Percentiles rank a stretch among this genome's conserved stretches.
Conservation (phyloP, 2,329 filamentous ascomycete genomes). For the Cytospora paraplurivora region DNA sequence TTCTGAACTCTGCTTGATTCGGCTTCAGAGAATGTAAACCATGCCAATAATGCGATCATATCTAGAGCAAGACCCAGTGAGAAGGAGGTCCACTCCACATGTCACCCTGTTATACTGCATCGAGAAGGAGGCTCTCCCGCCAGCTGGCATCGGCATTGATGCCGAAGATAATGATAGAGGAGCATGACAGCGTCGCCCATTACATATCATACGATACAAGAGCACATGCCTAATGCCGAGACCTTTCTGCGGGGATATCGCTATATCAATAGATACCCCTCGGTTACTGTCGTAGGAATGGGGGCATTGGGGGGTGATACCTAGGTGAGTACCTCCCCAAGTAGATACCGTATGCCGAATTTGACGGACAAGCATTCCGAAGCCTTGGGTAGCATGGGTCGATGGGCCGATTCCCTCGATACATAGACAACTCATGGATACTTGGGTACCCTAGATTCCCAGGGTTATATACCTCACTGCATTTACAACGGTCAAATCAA, state of each 20-base stretch:
- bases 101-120: not conserved
- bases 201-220: not conserved
- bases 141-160: conserved; percentile 14
- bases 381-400: not conserved
- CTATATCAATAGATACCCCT: not conserved
- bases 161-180: conserved; percentile 6
- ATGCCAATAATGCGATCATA: too few species aligned
- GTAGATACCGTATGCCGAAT: not conserved
- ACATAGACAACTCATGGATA: too few species aligned
- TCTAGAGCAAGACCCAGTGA: conserved; percentile 15
- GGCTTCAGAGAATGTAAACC: too few species aligned
- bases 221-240: not conserved
- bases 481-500: not conserved
- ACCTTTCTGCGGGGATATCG: not conserved
- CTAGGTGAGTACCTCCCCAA: not conserved
- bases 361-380: too few species aligned
- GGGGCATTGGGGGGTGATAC: not conserved
- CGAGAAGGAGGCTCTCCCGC: not conserved
- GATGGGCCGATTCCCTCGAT: too few species aligned
- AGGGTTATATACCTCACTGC: not conserved
- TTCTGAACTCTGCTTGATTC: too few species aligned
- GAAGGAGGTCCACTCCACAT: not conserved
- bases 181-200: not conserved
- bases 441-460: too few species aligned
- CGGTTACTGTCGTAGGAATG: not conserved